Evolutionary conservation across 192 early-diverging fungal genomes (phyloP), one percentile per base, ranked within the genome.

Genomic region (Entomortierella parvispora): DNA sequence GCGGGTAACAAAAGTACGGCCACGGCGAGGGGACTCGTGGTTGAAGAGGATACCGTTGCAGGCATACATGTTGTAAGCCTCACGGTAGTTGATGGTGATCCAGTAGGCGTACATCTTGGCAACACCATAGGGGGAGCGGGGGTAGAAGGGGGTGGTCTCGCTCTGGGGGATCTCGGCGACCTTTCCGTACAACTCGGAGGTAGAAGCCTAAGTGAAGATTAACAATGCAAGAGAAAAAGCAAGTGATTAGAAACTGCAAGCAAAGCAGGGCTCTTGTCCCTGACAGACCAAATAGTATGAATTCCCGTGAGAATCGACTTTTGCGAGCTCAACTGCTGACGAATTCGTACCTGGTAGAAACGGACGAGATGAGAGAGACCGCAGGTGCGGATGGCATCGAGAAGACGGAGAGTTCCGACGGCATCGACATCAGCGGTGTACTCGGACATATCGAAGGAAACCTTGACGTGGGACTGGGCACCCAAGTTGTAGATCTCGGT

Each of bases 371-470:
- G 65, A 3, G 85, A 78, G 22, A 93, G 79, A 50, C 90, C 91
- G 65, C 87, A 88, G 12, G 91, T 93, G 60, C 92, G 87, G 65
- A 93, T 92, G 23, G 92, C 92, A 82, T 93, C 92, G 42, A 93
- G 80, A 12, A 93, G 81, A 71, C 92, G 88, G 33, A 93, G 85
- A 54, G 92, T 93, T 66, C 92, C 92, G 23, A 93, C 82, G 28
- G 83, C 92, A 81, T 93, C 92, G 26, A 93, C 92, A 70, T 93
- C 88, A 83, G 90, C 90, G 32, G 91, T 93, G 76, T 93, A 93
- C 74, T 93, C 90, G 25, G 91, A 87, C 91, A 93, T 91, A 58
- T 93, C 88, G 58, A 89, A 89, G 10, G 87, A 90, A 28, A 91
- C 90, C 78, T 91, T 90, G 75, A 90, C 89, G 59, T 90, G 88